Evolutionary conservation across 306 rosid species (phyloP), one percentile per base, ranked within the genome.

Genomic region (Cyclanthera cordifolia): DNA sequence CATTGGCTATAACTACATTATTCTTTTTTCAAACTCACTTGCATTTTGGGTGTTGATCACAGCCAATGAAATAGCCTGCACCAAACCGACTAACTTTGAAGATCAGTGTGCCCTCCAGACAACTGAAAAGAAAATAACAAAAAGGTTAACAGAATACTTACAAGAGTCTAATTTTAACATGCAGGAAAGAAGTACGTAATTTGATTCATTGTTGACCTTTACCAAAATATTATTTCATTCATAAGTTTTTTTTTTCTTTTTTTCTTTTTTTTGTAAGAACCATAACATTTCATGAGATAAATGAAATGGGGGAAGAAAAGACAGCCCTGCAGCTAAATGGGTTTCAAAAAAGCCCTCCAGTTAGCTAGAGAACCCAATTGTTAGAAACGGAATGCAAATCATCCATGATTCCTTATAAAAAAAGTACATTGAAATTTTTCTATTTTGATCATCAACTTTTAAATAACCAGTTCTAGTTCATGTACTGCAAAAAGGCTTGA

Each of bases 21-120:
- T 47, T 47, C 57, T 11, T 25, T 25, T 68, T 47, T 46, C 58
- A 65, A 54, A 85, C 99, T 93, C 78, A 93, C 99, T 94, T 94
- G 97, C 99, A 94, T 53, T n/a, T 79, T 6, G 99, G 99, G 82
- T 94, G 97, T 75, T 86, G 85, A 79, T 90, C 90, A 78, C 99
- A 94, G 4, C 95, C 97, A 57, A 94, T 83, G 76, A 94, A 94
- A 82, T 90, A 94, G 69, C 99, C 96, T 28, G 91, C 77, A 32
- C 99, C 96, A 15, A 75, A 85, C 79, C 97, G 91, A 74, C 99
- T 94, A 41, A 94, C 90, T 94, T 88, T 90, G 82, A 94, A 88
- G 80, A 83, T 85, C 80, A 94, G 82, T 15, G 84, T 86, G 39
- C 99, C 99, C 70, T 90, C 86, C 79, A 63, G 50, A 81, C 96